Percentiles rank a stretch among this genome's conserved stretches.
Conservation (phyloP, 371 early-diverging fungal species). For the Rhizopus delemar region DNA sequence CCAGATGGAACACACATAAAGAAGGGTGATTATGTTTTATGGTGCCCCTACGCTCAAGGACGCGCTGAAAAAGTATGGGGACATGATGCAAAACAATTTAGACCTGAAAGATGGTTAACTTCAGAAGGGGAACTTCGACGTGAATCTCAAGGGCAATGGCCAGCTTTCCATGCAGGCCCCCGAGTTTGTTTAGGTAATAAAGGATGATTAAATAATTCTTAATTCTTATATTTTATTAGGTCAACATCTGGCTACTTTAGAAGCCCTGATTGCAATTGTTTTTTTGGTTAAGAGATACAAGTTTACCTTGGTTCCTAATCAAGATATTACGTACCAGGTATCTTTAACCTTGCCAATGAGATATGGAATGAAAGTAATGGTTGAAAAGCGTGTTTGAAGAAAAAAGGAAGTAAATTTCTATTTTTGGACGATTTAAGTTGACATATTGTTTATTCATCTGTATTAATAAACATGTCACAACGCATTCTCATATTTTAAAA, state of each 20-base stretch:
- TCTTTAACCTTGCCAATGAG: conserved; percentile 56
- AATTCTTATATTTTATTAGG: conserved; percentile 15
- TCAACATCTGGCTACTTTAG: conserved; percentile 50
- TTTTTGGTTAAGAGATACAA: conserved; percentile 42
- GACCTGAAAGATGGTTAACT: conserved; percentile 65
- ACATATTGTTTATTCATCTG: neutral
- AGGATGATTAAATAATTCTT: neutral
- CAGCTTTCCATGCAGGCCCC: conserved; percentile 70
- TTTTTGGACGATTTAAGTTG: neutral
- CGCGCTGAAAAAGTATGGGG: conserved; percentile 65
- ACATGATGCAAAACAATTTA: conserved; percentile 54
- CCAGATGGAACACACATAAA: conserved; percentile 70
- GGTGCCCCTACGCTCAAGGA: conserved; percentile 61
- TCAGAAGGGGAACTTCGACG: conserved; percentile 37
- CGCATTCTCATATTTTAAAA: no score
- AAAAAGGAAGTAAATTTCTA: neutral
- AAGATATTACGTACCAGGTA: conserved; percentile 33
- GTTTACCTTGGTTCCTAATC: conserved; percentile 41
- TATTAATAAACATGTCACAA: no score
- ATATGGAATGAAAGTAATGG: conserved; percentile 41
- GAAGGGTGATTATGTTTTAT: conserved; percentile 56
- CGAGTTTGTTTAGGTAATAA: conserved; percentile 57
- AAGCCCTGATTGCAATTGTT: conserved; percentile 42
- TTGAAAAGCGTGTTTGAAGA: conserved; percentile 22
- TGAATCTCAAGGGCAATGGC: conserved; percentile 50